phyloP scores from a whole-genome alignment of 192 early-diverging fungal genomes.

The Gaertneriomyces semiglobifer region DNA sequence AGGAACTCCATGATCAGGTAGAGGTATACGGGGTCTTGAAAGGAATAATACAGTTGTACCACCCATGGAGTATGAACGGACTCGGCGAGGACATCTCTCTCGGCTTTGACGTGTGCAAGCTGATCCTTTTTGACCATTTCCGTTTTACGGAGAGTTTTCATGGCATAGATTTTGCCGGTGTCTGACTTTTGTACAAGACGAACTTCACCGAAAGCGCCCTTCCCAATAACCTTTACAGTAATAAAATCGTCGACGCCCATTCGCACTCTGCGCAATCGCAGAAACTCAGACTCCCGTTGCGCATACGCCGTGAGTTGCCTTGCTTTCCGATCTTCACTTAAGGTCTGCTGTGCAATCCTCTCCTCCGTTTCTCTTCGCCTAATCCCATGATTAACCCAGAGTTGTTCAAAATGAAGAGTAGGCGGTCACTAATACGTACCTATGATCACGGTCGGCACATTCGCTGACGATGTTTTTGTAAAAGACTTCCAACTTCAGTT shows the following conservation, averaged over 20 bases:
- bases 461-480: constrained; percentile 87
- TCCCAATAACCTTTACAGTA: constrained; percentile 97
- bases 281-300: constrained; percentile 88
- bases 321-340: constrained; percentile 84
- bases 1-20: constrained; percentile 99
- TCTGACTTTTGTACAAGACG: constrained; percentile 93
- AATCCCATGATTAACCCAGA: background rate
- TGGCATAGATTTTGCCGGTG: constrained; percentile 96
- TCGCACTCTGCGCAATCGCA: constrained; percentile 82
- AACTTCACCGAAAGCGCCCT: constrained; percentile 98
- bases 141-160: constrained; percentile 93
- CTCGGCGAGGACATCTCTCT: constrained; percentile 96
- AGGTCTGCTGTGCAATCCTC: constrained; percentile 65
- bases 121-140: constrained; percentile 99
- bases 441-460: constrained; percentile 69
- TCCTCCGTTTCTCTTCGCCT: constrained; percentile 80
- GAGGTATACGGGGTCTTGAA: constrained; percentile 90
- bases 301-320: constrained; percentile 76
- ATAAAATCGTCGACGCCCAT: constrained; percentile 88
- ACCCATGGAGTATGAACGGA: constrained; percentile 90
- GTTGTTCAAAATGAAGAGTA: background rate
- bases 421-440: constrained; percentile 23
- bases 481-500: constrained; percentile 87
- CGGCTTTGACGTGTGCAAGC: constrained; percentile 96
- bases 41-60: constrained; percentile 96